Evolutionary conservation across 1,284 basidiomycete genomes (phyloP).

Genomic region (Moesziomyces aphidis): DNA sequence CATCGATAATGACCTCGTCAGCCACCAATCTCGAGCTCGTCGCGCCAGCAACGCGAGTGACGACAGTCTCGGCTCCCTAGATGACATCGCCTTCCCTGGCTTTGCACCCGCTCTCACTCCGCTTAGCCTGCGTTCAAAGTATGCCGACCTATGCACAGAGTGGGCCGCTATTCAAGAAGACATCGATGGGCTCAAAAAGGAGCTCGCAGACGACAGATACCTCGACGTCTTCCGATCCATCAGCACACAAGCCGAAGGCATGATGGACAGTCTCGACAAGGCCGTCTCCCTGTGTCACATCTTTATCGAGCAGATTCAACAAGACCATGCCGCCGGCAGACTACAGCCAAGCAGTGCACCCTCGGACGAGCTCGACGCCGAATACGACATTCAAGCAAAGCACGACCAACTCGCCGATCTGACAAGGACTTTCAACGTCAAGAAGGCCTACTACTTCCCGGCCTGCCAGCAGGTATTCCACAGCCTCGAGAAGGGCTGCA

Average conservation of each 20-base stretch:
- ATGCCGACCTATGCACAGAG: conserved; percentile 70
- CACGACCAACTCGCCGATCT: conserved; percentile 44
- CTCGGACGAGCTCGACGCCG: conserved; percentile 30
- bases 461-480: conserved; percentile 91
- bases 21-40: conserved; percentile 18
- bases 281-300: conserved; percentile 85
- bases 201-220: conserved; percentile 95
- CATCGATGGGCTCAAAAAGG: conserved; percentile 83
- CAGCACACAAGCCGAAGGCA: conserved; percentile 89
- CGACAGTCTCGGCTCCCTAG: conserved; percentile 39
- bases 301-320: conserved; percentile 52
- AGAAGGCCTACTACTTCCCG: conserved; percentile 83
- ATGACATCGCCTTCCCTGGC: conserved; percentile 37
- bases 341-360: conserved; percentile 12
- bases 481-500: conserved; percentile 90
- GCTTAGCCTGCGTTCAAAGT: conserved; percentile 21
- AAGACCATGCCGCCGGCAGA: conserved; percentile 27
- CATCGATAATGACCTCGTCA: conserved; percentile 37
- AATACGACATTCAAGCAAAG: conserved; percentile 37
- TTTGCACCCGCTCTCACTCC: conserved; percentile 36
- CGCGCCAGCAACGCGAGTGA: conserved; percentile 33
- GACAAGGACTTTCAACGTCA: conserved; percentile 52
- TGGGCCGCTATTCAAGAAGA: conserved; percentile 85
- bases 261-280: conserved; percentile 95
- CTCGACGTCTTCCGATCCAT: conserved; percentile 92